A percentile compares a stretch with the other conserved stretches of the same genome.
Conservation (phyloP, 495 filamentous ascomycete species). For the Xylona heveae region DNA sequence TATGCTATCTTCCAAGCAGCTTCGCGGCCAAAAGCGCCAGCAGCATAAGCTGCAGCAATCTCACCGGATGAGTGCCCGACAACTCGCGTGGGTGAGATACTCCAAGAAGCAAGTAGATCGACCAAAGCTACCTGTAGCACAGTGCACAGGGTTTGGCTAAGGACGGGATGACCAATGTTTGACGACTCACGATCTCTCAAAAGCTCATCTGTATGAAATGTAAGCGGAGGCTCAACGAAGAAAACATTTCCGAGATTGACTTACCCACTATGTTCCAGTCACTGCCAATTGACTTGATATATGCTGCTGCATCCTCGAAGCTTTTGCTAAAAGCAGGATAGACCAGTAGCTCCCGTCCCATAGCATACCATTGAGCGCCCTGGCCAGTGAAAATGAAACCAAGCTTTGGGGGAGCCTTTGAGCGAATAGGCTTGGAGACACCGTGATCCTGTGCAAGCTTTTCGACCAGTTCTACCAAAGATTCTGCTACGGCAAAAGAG, state of each 20-base stretch:
- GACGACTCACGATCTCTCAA: slow-evolving; percentile 3
- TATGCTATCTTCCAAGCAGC: slow-evolving; percentile 13
- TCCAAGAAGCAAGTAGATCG: slow-evolving; percentile 8
- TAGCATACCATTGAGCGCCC: slow-evolving; percentile 16
- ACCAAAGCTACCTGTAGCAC: slow-evolving; percentile 22
- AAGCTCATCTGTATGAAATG: slow-evolving; percentile 7
- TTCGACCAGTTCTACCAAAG: slow-evolving; percentile 5
- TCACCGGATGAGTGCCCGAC: slow-evolving; percentile 9
- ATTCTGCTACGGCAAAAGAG: slow-evolving; percentile 8
- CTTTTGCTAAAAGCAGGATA: slow-evolving; percentile 5
- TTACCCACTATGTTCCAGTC: no score
- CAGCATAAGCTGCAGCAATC: slow-evolving; percentile 14
- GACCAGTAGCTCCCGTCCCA: slow-evolving; percentile 10
- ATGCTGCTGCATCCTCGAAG: slow-evolving; percentile 3
- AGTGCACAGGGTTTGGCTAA: slow-evolving; percentile 20
- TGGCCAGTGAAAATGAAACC: slow-evolving; percentile 16
- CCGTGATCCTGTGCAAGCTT: no score
- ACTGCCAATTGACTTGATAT: no score
- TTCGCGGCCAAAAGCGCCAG: slow-evolving; percentile 10
- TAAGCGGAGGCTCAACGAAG: no score
- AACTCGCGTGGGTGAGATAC: not conserved
- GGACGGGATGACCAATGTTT: slow-evolving; percentile 11
- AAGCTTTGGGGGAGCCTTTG: no score
- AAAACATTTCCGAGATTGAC: no score
- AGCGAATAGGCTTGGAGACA: not conserved